These are phyloP conservation scores for Candida pseudoglaebosa DNA, from an alignment of 805 yeast genomes.

Conservation along the genomic window DNA sequence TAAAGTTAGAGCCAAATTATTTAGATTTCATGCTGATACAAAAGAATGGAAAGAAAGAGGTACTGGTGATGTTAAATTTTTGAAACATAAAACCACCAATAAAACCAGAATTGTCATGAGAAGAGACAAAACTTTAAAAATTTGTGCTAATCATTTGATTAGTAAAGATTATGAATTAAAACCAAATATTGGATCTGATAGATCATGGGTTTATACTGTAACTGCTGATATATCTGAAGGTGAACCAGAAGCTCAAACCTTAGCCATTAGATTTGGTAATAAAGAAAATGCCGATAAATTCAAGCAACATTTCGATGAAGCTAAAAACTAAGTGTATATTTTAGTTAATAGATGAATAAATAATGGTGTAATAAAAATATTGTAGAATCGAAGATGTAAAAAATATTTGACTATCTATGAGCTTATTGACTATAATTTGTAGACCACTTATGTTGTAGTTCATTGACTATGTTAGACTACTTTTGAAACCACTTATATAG, in stretches of 20 bases:
- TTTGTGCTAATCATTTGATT: conserved; percentile 95
- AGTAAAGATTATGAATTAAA: conserved; percentile 77
- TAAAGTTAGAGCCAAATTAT: conserved; percentile 92
- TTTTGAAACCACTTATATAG: too few relatives aligned
- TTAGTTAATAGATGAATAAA: background rate
- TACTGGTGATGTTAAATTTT: conserved; percentile 95
- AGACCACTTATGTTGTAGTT: too few relatives aligned
- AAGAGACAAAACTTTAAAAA: conserved; percentile 97
- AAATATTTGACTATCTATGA: too few relatives aligned
- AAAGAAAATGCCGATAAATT: conserved; percentile 93
- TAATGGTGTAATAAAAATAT: background rate
- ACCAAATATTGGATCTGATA: conserved; percentile 94
- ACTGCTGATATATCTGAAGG: conserved; percentile 96
- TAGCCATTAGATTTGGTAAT: conserved; percentile 92
- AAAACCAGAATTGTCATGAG: conserved; percentile 95
- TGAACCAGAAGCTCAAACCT: conserved; percentile 90
- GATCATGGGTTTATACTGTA: conserved; percentile 97
- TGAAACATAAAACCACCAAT: conserved; percentile 77
- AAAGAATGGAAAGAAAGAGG: conserved; percentile 99
- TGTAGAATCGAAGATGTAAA: too few relatives aligned
- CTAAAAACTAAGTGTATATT: conserved; percentile 49
- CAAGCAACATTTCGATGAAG: conserved; percentile 86
- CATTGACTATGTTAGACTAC: too few relatives aligned
- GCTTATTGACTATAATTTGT: too few relatives aligned
- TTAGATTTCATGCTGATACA: conserved; percentile 78